Evolutionary conservation across 441 rosid species (phyloP).

Genomic region (Hypseocharis bilobata): DNA sequence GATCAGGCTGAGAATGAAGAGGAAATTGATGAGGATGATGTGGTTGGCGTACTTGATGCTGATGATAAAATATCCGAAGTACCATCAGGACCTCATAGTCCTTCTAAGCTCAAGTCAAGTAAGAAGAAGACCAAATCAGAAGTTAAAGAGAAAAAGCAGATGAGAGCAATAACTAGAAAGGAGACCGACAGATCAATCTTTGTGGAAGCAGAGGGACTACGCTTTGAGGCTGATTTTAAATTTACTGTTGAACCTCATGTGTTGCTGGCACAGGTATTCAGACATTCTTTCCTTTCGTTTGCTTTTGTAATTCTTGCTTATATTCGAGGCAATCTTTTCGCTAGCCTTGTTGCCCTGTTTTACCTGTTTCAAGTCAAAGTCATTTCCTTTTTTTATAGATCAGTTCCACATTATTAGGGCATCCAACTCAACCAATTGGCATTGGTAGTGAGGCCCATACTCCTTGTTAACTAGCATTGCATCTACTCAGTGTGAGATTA

Average conservation of each 20-base stretch:
- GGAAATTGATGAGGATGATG: constrained; percentile 34
- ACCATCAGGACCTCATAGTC: constrained; percentile 17
- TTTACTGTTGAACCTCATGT: constrained; percentile 68
- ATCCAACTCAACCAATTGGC: no score
- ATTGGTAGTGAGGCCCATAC: no score
- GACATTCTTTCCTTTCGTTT: background rate
- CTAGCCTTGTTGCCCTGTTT: background rate
- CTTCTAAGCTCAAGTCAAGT: constrained; percentile 22
- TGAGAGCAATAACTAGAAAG: constrained; percentile 18
- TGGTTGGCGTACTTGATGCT: constrained; percentile 6
- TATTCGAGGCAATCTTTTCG: background rate
- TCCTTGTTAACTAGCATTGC: no score
- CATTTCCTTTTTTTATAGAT: background rate
- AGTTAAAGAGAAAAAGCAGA: constrained; percentile 29
- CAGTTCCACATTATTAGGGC: background rate
- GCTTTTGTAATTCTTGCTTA: background rate
- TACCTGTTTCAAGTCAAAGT: no score
- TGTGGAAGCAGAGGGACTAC: constrained; percentile 35
- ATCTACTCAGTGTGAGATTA: no score
- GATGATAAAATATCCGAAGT: constrained; percentile 22
- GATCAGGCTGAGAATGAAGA: constrained; percentile 41
- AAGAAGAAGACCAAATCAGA: constrained; percentile 26
- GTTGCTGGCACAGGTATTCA: constrained; percentile 72
- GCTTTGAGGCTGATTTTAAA: constrained; percentile 70
- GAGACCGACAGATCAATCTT: constrained; percentile 48